phyloP scores from a whole-genome alignment of 352 stramenopile species.

The Globisporangium cederbergense region DNA sequence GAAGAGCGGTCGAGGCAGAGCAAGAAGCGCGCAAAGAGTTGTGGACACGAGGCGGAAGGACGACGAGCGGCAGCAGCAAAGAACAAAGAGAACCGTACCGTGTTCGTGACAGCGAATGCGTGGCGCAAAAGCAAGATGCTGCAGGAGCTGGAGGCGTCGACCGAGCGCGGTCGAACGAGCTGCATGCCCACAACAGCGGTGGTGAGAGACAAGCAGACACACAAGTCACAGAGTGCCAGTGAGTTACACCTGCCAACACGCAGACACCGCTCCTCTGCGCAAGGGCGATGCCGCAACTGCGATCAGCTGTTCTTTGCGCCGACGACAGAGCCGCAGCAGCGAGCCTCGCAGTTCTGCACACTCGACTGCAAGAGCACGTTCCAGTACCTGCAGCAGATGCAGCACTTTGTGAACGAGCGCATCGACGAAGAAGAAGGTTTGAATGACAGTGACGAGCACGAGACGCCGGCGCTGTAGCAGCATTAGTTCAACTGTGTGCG shows the following conservation, averaged over 20 bases:
- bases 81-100: conserved; percentile 3
- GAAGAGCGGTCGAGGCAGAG: conserved; percentile 2
- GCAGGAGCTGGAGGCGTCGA: conserved; percentile 35
- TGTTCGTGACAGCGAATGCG: conserved; percentile 15
- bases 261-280: conserved; percentile 25
- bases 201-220: conserved; percentile 7
- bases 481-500: not conserved
- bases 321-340: conserved; percentile 16
- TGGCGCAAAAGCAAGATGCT: conserved; percentile 42
- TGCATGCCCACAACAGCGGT: conserved; percentile 10
- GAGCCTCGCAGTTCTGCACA: conserved; percentile 37
- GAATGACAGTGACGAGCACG: not conserved
- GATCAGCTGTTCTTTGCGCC: conserved; percentile 42
- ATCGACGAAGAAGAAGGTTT: conserved; percentile 9
- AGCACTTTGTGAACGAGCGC: conserved; percentile 34
- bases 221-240: conserved; percentile 8
- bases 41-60: conserved; percentile 1
- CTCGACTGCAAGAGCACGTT: conserved; percentile 65
- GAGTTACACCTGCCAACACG: not conserved
- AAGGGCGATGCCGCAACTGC: conserved; percentile 54
- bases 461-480: not conserved
- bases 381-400: conserved; percentile 43
- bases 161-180: not conserved
- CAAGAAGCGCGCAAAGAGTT: conserved; percentile 16
- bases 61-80: not conserved